Conservation (phyloP, 257 asterid genomes). For the Salvia miltiorrhiza region DNA sequence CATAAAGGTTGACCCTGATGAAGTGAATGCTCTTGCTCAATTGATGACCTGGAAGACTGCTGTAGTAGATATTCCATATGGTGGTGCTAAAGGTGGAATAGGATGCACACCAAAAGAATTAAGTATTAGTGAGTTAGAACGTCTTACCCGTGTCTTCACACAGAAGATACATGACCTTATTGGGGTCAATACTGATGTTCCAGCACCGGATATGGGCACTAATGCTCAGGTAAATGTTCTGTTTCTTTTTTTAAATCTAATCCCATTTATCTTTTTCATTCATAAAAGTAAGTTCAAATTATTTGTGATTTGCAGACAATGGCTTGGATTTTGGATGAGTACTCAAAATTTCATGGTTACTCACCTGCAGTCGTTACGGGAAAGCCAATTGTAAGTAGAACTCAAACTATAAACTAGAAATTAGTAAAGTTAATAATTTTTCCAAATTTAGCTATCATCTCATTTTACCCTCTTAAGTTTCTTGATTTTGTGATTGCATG, state of each 20-base stretch:
- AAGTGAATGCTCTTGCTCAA: slow-evolving; percentile 98
- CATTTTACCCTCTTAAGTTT: slow-evolving; percentile 4
- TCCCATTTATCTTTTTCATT: slow-evolving; percentile 1
- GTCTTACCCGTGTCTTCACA: slow-evolving; percentile 94
- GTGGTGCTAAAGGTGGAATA: slow-evolving; percentile 98
- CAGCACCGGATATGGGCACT: slow-evolving; percentile 99
- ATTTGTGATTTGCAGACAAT: slow-evolving; percentile 64
- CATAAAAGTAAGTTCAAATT: not conserved
- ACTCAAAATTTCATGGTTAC: slow-evolving; percentile 93
- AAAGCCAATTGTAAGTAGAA: slow-evolving; percentile 75
- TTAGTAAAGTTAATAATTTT: not conserved
- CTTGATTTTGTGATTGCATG: slow-evolving; percentile 18
- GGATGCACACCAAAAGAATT: slow-evolving; percentile 84
- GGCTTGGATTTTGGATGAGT: slow-evolving; percentile 99
- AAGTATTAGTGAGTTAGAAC: slow-evolving; percentile 74
- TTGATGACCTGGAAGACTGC: slow-evolving; percentile 99
- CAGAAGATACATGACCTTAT: slow-evolving; percentile 95
- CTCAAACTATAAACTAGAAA: not conserved
- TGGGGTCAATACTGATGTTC: slow-evolving; percentile 86
- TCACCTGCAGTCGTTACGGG: slow-evolving; percentile 98
- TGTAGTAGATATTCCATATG: slow-evolving; percentile 87
- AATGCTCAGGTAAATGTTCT: slow-evolving; percentile 71
- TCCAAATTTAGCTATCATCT: not conserved
- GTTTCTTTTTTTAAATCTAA: not conserved
- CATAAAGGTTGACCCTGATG: slow-evolving; percentile 88